phyloP scores from a whole-genome alignment of 2,329 filamentous ascomycete genomes.

The Myriangium duriaei region DNA sequence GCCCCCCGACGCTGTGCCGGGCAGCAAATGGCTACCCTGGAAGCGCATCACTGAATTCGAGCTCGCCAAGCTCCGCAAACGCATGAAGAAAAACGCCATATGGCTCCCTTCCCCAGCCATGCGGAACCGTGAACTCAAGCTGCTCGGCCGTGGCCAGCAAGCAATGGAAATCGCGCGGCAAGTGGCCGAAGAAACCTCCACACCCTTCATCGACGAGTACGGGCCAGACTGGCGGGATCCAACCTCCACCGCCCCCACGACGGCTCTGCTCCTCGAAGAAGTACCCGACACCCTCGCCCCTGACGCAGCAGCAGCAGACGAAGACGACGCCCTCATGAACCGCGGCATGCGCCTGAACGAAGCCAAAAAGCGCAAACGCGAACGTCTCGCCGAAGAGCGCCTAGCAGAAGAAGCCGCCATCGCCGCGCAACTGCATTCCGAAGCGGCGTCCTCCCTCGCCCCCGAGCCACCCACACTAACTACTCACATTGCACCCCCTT shows the following conservation, averaged over 20 bases:
- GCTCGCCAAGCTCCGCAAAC: conserved; percentile 61
- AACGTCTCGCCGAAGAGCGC: conserved; percentile 42
- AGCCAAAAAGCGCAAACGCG: conserved; percentile 60
- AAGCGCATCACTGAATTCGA: conserved; percentile 53
- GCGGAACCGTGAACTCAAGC: conserved; percentile 66
- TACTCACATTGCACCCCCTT: too few species aligned
- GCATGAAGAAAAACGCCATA: conserved; percentile 84
- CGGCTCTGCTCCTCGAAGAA: conserved; percentile 21
- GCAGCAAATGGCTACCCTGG: conserved; percentile 51
- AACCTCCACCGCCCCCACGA: conserved; percentile 14
- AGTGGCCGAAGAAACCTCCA: conserved; percentile 53
- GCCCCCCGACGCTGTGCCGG: conserved; percentile 45
- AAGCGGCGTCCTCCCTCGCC: too few species aligned
- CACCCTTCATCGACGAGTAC: conserved; percentile 50
- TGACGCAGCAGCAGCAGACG: conserved; percentile 26
- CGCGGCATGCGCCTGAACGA: conserved; percentile 68
- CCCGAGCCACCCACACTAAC: too few species aligned
- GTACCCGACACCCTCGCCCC: conserved; percentile 22
- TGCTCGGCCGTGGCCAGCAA: conserved; percentile 45
- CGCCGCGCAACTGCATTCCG: conserved; percentile 21
- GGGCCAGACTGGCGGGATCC: conserved; percentile 22
- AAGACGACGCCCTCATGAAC: conserved; percentile 55
- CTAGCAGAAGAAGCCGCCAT: conserved; percentile 35
- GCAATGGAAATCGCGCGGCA: conserved; percentile 41
- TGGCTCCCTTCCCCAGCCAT: conserved; percentile 79